These are phyloP conservation scores for Cytospora mali DNA, from an alignment of 2,329 filamentous ascomycete genomes.

Conservation along the genomic window DNA sequence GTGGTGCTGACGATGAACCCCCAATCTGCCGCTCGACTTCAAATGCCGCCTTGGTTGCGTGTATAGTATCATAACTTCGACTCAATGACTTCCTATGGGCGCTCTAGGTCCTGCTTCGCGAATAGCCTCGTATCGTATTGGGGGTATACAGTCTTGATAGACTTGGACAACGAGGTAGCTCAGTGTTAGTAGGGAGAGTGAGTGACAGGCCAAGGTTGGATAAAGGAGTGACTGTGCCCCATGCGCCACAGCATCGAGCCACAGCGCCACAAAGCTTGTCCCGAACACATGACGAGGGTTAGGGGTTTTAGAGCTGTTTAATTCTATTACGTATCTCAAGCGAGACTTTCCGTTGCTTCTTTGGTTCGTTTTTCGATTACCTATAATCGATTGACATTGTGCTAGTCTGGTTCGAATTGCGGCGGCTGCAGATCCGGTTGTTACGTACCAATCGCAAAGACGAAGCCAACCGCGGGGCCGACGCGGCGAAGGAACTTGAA, in stretches of 20 bases:
- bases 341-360: not conserved
- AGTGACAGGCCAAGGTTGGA: no score
- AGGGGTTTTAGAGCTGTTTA: not conserved
- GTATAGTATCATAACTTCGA: no score
- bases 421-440: not conserved
- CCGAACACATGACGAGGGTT: not conserved
- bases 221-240: not conserved
- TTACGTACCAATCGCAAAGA: not conserved
- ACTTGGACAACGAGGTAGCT: no score
- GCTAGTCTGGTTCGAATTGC: not conserved
- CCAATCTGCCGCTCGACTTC: no score
- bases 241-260: not conserved
- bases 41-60: no score
- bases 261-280: not conserved
- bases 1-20: no score
- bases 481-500: not conserved
- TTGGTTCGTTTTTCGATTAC: not conserved
- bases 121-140: no score
- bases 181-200: no score
- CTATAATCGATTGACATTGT: not conserved
- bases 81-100: no score
- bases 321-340: no score
- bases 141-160: no score
- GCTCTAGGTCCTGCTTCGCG: no score
- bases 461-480: conserved; percentile 8